Evolutionary conservation across 768 basidiomycete genomes (phyloP).

Genomic region (Mycena polygramma): DNA sequence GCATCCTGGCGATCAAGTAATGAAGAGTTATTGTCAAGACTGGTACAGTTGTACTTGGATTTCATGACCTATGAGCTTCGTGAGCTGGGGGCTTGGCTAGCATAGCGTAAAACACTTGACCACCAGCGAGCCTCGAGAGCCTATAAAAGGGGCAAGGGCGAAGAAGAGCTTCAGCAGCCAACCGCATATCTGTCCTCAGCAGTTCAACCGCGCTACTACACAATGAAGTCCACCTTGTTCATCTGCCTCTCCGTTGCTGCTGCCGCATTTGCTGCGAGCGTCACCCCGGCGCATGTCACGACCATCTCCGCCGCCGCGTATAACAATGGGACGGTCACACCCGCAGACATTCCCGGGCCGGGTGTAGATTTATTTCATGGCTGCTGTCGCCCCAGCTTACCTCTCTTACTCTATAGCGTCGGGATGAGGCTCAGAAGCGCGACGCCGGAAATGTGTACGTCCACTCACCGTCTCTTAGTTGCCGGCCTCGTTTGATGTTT

Average conservation of each 20-base stretch:
- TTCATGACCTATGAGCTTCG: no score
- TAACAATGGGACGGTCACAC: not conserved
- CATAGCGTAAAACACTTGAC: not conserved
- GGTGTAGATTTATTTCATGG: not conserved
- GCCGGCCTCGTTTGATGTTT: not conserved
- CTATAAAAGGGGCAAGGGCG: not conserved
- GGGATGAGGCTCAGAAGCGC: not conserved
- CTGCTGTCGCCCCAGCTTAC: not conserved
- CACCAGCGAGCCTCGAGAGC: no score
- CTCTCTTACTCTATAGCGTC: not conserved
- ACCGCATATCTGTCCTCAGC: not conserved
- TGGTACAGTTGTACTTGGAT: slow-evolving; percentile 1
- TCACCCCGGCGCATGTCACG: not conserved
- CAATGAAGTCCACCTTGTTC: not conserved
- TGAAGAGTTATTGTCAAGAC: no score
- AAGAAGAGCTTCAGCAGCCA: not conserved
- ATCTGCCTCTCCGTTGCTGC: not conserved
- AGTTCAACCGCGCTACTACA: not conserved
- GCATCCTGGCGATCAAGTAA: not conserved
- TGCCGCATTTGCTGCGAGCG: not conserved
- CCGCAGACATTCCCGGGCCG: not conserved
- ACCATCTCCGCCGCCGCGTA: slow-evolving; percentile 3
- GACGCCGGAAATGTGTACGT: slow-evolving; percentile 5
- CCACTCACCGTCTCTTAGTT: not conserved
- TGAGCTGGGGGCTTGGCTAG: no score